Evolutionary conservation across 768 basidiomycete species (phyloP).

Genomic region (Boletus subparvulus): DNA sequence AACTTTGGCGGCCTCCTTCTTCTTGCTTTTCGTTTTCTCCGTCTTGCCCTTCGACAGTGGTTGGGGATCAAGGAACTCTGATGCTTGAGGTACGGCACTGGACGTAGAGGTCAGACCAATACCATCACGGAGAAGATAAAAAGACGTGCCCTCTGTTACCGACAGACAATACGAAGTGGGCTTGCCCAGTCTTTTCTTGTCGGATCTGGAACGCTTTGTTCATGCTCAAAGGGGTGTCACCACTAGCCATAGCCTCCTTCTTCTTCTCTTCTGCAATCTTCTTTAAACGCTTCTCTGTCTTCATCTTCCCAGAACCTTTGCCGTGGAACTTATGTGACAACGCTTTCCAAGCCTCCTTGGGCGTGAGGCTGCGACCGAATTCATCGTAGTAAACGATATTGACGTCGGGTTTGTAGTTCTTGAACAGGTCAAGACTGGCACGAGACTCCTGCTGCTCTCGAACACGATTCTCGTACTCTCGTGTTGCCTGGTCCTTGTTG

Average conservation of each 20-base stretch:
- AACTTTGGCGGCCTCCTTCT: slow-evolving; percentile 60
- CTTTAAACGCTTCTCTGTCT: slow-evolving; percentile 94
- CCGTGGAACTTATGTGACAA: slow-evolving; percentile 98
- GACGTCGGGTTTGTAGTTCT: slow-evolving; percentile 94
- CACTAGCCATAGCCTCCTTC: slow-evolving; percentile 88
- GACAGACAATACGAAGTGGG: slow-evolving; percentile 93
- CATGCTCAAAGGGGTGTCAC: slow-evolving; percentile 96
- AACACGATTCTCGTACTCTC: slow-evolving; percentile 91
- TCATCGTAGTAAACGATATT: slow-evolving; percentile 97
- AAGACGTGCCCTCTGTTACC: slow-evolving; percentile 82
- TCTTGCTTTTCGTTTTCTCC: slow-evolving; percentile 78
- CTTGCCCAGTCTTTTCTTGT: slow-evolving; percentile 92
- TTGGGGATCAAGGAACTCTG: slow-evolving; percentile 77
- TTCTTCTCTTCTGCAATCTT: slow-evolving; percentile 98
- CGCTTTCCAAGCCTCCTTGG: slow-evolving; percentile 98
- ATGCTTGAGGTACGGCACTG: slow-evolving; percentile 85
- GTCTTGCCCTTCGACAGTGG: slow-evolving; percentile 82
- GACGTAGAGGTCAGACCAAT: slow-evolving; percentile 1
- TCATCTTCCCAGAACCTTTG: slow-evolving; percentile 94
- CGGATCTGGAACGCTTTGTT: slow-evolving; percentile 89
- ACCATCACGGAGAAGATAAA: neutral
- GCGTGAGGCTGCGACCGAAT: slow-evolving; percentile 81
- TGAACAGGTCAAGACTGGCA: slow-evolving; percentile 77
- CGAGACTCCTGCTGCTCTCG: slow-evolving; percentile 91
- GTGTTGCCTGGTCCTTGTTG: slow-evolving; percentile 87